Conservation (phyloP, 345 rosid genomes). For the Brassica carinata region DNA sequence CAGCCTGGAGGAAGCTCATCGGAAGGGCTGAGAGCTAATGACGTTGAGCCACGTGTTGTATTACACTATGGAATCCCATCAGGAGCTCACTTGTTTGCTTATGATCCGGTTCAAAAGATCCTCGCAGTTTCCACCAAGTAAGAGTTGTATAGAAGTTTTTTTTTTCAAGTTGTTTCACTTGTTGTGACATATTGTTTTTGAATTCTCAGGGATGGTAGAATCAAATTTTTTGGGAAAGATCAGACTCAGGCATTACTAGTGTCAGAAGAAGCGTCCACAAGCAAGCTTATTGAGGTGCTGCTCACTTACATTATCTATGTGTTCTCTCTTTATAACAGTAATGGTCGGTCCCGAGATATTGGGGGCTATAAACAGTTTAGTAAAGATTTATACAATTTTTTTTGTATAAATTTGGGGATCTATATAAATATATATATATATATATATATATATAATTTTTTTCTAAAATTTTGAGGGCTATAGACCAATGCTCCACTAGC, state of each 20-base stretch:
- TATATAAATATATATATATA: no score
- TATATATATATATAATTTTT: no score
- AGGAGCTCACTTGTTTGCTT: constrained; percentile 66
- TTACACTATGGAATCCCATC: constrained; percentile 89
- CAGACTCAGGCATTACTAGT: constrained; percentile 68
- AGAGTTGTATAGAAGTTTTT: constrained; percentile 4
- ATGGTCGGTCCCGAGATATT: no score
- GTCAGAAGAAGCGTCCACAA: constrained; percentile 59
- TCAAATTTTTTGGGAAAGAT: constrained; percentile 76
- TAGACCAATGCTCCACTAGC: no score
- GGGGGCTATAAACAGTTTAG: no score
- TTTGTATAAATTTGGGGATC: no score
- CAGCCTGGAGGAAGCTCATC: constrained; percentile 64
- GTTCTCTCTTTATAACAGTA: background rate
- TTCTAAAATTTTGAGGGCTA: no score
- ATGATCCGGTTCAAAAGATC: constrained; percentile 63
- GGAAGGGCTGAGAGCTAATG: constrained; percentile 64
- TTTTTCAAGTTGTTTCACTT: background rate
- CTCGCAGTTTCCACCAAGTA: constrained; percentile 80
- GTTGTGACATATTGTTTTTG: background rate
- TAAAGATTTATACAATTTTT: no score
- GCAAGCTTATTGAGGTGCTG: constrained; percentile 75
- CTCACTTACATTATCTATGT: constrained; percentile 19
- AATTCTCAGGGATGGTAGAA: constrained; percentile 71
- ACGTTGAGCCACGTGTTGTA: constrained; percentile 73